Conservation (phyloP, 2,329 filamentous ascomycete species). For the Aspergillus felis region DNA sequence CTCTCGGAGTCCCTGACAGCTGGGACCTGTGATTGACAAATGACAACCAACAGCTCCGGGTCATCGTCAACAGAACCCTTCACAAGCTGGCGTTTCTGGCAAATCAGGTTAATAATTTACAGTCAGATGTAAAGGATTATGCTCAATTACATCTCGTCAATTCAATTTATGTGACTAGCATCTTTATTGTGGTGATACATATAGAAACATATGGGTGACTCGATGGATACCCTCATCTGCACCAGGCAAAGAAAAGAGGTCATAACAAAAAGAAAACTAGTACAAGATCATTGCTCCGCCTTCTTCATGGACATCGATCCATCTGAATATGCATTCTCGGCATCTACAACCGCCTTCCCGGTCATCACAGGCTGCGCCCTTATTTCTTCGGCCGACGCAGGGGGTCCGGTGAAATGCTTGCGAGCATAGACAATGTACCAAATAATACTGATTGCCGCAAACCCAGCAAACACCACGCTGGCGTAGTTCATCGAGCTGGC, state of each 20-base stretch:
- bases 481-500: slow-evolving; percentile 63
- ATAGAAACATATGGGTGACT: slow-evolving; percentile 7
- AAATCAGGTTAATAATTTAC: not conserved
- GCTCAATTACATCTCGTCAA: not conserved
- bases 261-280: not conserved
- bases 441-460: slow-evolving; percentile 54
- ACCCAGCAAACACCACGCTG: slow-evolving; percentile 61
- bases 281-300: slow-evolving; percentile 6
- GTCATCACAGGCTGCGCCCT: slow-evolving; percentile 27
- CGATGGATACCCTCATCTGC: not conserved
- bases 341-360: slow-evolving; percentile 28
- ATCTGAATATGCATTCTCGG: slow-evolving; percentile 21
- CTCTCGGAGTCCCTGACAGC: slow-evolving; percentile 22
- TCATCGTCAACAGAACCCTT: not conserved
- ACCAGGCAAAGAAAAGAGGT: not conserved
- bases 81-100: not conserved
- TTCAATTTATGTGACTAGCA: not conserved
- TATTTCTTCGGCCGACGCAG: slow-evolving; percentile 28
- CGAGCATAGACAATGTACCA: slow-evolving; percentile 64
- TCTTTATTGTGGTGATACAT: not conserved
- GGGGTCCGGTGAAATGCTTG: slow-evolving; percentile 61
- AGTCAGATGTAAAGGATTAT: not conserved
- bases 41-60: not conserved
- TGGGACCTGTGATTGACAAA: slow-evolving; percentile 27
- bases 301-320: slow-evolving; percentile 13